A percentile compares a stretch with the other conserved stretches of the same genome.
Evolutionary conservation across 2,329 filamentous ascomycete genomes (phyloP).

Genomic region (Macrophomina phaseolina): DNA sequence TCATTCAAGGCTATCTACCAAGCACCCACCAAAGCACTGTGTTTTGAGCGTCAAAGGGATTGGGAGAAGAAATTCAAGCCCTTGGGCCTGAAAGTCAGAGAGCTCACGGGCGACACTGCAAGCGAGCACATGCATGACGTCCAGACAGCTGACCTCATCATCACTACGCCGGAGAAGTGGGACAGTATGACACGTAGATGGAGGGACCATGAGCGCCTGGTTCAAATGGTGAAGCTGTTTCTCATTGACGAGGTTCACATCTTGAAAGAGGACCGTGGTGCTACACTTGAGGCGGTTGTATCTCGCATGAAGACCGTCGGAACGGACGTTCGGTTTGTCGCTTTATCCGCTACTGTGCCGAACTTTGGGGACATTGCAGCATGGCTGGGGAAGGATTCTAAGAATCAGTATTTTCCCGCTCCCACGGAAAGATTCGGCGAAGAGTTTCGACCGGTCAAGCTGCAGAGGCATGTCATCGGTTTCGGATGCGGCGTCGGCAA

Average conservation of each 20-base stretch:
- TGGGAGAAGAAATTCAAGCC: conserved; percentile 77
- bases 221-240: conserved; percentile 78
- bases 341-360: conserved; percentile 81
- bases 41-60: conserved; percentile 75
- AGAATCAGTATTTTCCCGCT: conserved; percentile 67
- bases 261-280: conserved; percentile 77
- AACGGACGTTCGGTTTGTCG: conserved; percentile 77
- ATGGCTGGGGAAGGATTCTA: conserved; percentile 74
- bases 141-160: conserved; percentile 77
- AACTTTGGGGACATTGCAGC: conserved; percentile 80
- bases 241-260: conserved; percentile 90
- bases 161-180: conserved; percentile 92
- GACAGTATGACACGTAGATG: conserved; percentile 87
- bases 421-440: conserved; percentile 74
- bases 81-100: conserved; percentile 71
- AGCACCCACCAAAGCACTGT: conserved; percentile 83
- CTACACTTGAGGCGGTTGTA: conserved; percentile 81
- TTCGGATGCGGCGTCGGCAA: conserved; percentile 67
- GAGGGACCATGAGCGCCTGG: conserved; percentile 77
- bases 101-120: conserved; percentile 83
- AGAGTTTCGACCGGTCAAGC: conserved; percentile 77
- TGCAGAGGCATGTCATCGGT: conserved; percentile 78
- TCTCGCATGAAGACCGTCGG: conserved; percentile 86
- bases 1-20: conserved; percentile 85
- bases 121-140: conserved; percentile 69